Conservation (phyloP, 2,329 filamentous ascomycete species). For the Zymoseptoria ardabiliae region DNA sequence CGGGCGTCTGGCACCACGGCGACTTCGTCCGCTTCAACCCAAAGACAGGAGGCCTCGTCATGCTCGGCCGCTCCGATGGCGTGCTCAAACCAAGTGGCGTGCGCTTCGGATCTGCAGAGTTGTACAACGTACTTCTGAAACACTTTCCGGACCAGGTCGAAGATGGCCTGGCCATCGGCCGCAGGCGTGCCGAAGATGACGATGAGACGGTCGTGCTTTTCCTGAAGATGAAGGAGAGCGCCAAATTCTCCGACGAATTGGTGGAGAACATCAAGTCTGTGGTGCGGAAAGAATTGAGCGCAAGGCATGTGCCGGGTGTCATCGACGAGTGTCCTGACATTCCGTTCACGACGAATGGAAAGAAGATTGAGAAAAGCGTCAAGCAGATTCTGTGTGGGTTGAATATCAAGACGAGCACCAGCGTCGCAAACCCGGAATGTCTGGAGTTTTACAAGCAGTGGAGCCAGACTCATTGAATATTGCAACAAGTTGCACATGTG, state of each 20-base stretch:
- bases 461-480: slow-evolving; percentile 48
- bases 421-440: slow-evolving; percentile 85
- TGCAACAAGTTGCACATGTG: too few relatives aligned
- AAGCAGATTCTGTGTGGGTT: slow-evolving; percentile 91
- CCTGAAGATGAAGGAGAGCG: slow-evolving; percentile 62
- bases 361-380: slow-evolving; percentile 95
- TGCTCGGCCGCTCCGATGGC: slow-evolving; percentile 88
- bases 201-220: slow-evolving; percentile 90
- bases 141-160: slow-evolving; percentile 72
- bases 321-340: slow-evolving; percentile 80
- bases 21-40: slow-evolving; percentile 76
- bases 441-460: slow-evolving; percentile 82
- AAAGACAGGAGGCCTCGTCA: slow-evolving; percentile 68
- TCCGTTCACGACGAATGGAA: slow-evolving; percentile 86
- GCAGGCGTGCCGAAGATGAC: slow-evolving; percentile 59
- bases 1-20: slow-evolving; percentile 80
- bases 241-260: slow-evolving; percentile 53
- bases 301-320: slow-evolving; percentile 79
- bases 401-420: slow-evolving; percentile 80
- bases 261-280: slow-evolving; percentile 56
- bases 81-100: slow-evolving; percentile 89
- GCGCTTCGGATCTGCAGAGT: slow-evolving; percentile 86
- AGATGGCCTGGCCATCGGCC: slow-evolving; percentile 81
- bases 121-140: slow-evolving; percentile 86
- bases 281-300: slow-evolving; percentile 72